Conservation (phyloP, 2,329 filamentous ascomycete species). For the Colletotrichum somersetense region DNA sequence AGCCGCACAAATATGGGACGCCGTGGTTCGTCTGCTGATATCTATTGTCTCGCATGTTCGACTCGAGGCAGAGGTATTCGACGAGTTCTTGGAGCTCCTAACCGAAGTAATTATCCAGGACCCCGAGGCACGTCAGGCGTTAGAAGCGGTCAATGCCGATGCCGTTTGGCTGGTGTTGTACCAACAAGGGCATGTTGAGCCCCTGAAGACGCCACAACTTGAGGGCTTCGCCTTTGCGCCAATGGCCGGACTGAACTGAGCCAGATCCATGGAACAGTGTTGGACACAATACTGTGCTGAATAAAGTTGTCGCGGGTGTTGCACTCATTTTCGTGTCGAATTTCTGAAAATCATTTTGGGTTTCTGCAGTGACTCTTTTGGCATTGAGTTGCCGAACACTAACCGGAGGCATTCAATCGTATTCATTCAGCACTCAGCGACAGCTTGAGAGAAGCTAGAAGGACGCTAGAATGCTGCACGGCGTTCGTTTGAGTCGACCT, state of each 20-base stretch:
- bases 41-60: conserved; percentile 72
- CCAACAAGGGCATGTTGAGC: conserved; percentile 57
- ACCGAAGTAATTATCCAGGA: conserved; percentile 62
- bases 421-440: not conserved
- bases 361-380: not conserved
- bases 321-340: not conserved
- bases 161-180: conserved; percentile 79
- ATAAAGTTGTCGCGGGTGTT: not conserved
- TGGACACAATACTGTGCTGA: not conserved
- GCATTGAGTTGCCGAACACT: not conserved
- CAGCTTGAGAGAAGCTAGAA: conserved; percentile 16
- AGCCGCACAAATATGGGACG: conserved; percentile 73
- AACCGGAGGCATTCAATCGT: not conserved
- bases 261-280: no score
- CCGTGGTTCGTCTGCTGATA: conserved; percentile 69
- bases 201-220: conserved; percentile 55
- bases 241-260: conserved; percentile 35
- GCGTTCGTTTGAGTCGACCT: not conserved
- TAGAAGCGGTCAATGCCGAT: conserved; percentile 77
- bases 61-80: conserved; percentile 77
- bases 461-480: conserved; percentile 22
- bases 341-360: not conserved
- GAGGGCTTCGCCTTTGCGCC: conserved; percentile 57
- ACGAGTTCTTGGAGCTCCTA: conserved; percentile 76
- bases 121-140: conserved; percentile 63